Evolutionary conservation across 352 stramenopile genomes (phyloP).

Genomic region (Pythium utonaiense): DNA sequence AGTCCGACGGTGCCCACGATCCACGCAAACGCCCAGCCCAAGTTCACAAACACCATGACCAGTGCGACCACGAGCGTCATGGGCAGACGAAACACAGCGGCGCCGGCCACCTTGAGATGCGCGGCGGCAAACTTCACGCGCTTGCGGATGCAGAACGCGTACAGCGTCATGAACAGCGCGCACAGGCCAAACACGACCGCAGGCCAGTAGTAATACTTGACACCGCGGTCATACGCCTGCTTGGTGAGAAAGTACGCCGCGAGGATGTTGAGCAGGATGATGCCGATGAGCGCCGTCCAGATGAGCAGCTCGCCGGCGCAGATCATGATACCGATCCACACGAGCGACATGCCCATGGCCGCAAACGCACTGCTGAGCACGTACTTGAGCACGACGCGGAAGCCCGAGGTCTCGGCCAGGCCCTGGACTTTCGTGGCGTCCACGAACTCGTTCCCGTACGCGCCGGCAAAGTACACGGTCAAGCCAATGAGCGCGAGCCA

Average conservation of each 20-base stretch:
- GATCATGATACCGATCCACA: constrained; percentile 80
- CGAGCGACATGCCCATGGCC: constrained; percentile 55
- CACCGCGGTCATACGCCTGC: constrained; percentile 51
- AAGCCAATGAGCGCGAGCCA: constrained; percentile 31
- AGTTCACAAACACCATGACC: constrained; percentile 79
- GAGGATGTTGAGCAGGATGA: constrained; percentile 50
- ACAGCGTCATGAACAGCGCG: constrained; percentile 42
- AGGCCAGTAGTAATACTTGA: constrained; percentile 68
- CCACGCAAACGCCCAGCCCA: constrained; percentile 87
- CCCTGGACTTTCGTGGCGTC: constrained; percentile 27
- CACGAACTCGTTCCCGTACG: constrained; percentile 28
- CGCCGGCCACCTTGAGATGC: constrained; percentile 87
- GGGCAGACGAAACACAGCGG: constrained; percentile 79
- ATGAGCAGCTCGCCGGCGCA: constrained; percentile 40
- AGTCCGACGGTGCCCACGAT: constrained; percentile 76
- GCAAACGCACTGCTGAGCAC: constrained; percentile 47
- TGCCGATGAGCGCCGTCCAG: constrained; percentile 43
- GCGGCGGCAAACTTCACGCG: constrained; percentile 91
- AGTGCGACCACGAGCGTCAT: constrained; percentile 84
- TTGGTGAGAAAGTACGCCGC: constrained; percentile 68
- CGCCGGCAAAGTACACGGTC: constrained; percentile 32
- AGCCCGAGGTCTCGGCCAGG: constrained; percentile 34
- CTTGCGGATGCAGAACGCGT: constrained; percentile 67
- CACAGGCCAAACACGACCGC: constrained; percentile 30
- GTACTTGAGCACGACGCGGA: constrained; percentile 58